Conservation (phyloP, 1,139 yeast species). For the Zygosaccharomyces sapae region DNA sequence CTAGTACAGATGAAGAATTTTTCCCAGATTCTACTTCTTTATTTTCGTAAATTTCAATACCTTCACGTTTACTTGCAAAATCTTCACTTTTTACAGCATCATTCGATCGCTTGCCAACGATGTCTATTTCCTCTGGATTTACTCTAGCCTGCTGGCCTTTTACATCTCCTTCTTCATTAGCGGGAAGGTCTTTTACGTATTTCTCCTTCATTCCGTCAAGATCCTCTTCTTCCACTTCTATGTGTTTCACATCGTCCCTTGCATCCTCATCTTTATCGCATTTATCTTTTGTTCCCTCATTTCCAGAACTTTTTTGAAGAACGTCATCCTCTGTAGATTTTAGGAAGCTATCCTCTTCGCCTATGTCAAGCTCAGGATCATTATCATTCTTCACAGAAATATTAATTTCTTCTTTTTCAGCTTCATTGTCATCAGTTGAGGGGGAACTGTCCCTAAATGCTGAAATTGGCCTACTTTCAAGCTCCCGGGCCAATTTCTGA, state of each 20-base stretch:
- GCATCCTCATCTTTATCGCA: neutral
- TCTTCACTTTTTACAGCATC: neutral
- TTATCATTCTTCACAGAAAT: neutral
- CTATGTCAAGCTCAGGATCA: slow-evolving; percentile 1
- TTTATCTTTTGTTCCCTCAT: neutral
- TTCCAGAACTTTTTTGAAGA: neutral
- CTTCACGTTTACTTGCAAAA: neutral
- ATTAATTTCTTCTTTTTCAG: neutral
- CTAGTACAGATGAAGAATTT: neutral
- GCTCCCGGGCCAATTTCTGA: slow-evolving; percentile 6
- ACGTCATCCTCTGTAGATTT: neutral
- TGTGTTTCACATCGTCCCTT: neutral
- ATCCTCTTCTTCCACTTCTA: neutral
- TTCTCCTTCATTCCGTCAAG: neutral
- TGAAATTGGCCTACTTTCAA: neutral
- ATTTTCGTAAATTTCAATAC: neutral
- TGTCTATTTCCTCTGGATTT: neutral
- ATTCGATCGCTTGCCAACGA: neutral
- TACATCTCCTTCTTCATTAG: neutral
- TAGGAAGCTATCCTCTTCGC: slow-evolving; percentile 5
- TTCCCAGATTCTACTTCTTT: neutral
- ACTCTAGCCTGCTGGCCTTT: neutral
- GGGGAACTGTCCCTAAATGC: neutral
- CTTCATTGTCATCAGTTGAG: neutral
- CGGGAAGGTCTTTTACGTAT: neutral